Evolutionary conservation across 495 filamentous ascomycete genomes (phyloP).

Genomic region (Hypoxylon cercidicola): DNA sequence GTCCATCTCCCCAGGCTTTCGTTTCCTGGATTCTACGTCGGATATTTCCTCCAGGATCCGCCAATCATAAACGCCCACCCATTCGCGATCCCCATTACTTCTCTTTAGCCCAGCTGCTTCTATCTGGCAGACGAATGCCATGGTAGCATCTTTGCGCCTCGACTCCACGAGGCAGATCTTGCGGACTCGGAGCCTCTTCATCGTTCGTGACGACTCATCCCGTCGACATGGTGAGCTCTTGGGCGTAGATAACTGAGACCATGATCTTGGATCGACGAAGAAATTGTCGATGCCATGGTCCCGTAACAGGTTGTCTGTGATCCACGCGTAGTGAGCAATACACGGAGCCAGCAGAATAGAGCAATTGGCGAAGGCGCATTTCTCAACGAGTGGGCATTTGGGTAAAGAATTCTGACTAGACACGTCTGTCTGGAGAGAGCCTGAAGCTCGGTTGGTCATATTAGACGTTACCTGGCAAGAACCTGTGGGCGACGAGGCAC

Average conservation of each 20-base stretch:
- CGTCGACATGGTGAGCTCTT: conserved; percentile 14
- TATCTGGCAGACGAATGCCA: conserved; percentile 50
- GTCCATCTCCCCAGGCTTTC: conserved; percentile 15
- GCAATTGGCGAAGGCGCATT: conserved; percentile 49
- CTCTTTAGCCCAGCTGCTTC: conserved; percentile 47
- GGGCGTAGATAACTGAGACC: conserved; percentile 33
- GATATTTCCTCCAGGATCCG: conserved; percentile 56
- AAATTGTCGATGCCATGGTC: conserved; percentile 51
- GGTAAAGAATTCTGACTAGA: background rate
- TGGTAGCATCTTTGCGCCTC: conserved; percentile 49
- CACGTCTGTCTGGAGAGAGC: background rate
- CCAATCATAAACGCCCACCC: conserved; percentile 62
- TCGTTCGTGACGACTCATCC: conserved; percentile 47
- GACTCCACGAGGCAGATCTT: conserved; percentile 61
- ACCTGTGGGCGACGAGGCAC: background rate
- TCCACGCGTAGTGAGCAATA: conserved; percentile 51
- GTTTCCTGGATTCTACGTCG: conserved; percentile 46
- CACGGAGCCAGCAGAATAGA: conserved; percentile 59
- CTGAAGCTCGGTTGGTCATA: background rate
- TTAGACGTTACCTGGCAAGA: background rate
- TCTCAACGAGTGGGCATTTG: conserved; percentile 20
- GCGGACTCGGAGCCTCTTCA: conserved; percentile 38
- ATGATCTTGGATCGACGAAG: conserved; percentile 46
- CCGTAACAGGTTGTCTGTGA: conserved; percentile 56
- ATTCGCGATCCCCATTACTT: conserved; percentile 49